Conservation (phyloP, 1,284 basidiomycete species). For the Papiliotrema nemorosa region DNA sequence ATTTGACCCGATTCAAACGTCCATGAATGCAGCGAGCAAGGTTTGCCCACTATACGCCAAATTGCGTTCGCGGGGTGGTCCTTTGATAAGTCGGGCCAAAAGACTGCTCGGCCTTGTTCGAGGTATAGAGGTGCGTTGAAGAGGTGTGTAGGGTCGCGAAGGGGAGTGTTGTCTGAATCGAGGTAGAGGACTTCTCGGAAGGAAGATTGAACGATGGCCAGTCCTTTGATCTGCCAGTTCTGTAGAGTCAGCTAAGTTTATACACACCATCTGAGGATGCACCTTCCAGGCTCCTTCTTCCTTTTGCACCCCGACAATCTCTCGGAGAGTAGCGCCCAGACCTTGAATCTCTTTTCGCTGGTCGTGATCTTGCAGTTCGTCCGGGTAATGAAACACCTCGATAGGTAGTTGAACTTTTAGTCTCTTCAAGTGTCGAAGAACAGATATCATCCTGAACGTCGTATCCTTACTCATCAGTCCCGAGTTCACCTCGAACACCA, state of each 20-base stretch:
- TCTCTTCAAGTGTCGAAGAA: slow-evolving; percentile 43
- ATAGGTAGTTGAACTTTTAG: slow-evolving; percentile 46
- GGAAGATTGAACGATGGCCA: slow-evolving; percentile 49
- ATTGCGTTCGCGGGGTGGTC: slow-evolving; percentile 53
- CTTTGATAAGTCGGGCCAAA: slow-evolving; percentile 54
- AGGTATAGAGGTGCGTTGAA: slow-evolving; percentile 47
- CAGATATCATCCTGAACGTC: slow-evolving; percentile 42
- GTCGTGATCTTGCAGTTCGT: slow-evolving; percentile 39
- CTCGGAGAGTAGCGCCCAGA: slow-evolving; percentile 41
- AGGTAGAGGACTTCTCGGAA: slow-evolving; percentile 50
- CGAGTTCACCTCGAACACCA: not conserved
- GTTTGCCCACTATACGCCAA: slow-evolving; percentile 52
- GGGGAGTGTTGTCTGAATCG: slow-evolving; percentile 50
- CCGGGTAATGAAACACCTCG: slow-evolving; percentile 51
- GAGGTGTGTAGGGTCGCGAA: slow-evolving; percentile 48
- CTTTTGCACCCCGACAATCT: slow-evolving; percentile 32
- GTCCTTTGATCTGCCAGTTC: slow-evolving; percentile 53
- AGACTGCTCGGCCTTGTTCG: slow-evolving; percentile 47
- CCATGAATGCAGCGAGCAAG: slow-evolving; percentile 45
- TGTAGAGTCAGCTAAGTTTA: slow-evolving; percentile 21
- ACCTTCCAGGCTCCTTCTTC: slow-evolving; percentile 38
- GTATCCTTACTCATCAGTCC: slow-evolving; percentile 41
- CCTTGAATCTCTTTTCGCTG: slow-evolving; percentile 37
- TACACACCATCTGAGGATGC: not conserved
- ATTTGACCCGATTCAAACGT: slow-evolving; percentile 51